Evolutionary conservation across 2,329 filamentous ascomycete genomes (phyloP).

Genomic region (Plenodomus biglobosus): DNA sequence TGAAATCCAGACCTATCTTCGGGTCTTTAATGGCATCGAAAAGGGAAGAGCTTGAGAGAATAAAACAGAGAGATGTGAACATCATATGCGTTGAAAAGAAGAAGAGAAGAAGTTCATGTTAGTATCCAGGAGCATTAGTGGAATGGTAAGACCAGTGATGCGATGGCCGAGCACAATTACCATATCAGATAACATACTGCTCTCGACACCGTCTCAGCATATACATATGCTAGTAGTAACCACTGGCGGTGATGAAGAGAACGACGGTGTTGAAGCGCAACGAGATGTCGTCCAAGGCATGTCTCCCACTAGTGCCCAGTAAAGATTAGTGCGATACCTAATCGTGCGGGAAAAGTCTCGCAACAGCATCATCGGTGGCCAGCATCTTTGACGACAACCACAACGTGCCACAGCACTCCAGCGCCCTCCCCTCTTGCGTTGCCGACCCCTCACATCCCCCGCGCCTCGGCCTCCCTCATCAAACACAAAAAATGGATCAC

Average conservation of each 20-base stretch:
- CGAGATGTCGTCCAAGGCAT: neutral
- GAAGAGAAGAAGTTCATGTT: no score
- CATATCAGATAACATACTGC: no score
- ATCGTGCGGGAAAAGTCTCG: neutral
- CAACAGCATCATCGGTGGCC: neutral
- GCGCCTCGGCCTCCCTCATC: constrained; percentile 3
- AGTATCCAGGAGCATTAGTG: no score
- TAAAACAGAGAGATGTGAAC: no score
- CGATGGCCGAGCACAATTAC: no score
- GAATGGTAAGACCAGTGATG: no score
- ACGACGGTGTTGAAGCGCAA: neutral
- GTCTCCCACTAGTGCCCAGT: neutral
- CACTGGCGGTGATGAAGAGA: neutral
- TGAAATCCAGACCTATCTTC: neutral
- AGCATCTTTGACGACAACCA: neutral
- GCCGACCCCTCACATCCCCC: constrained; percentile 15
- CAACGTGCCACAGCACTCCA: neutral
- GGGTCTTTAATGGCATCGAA: neutral
- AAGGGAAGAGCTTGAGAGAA: no score
- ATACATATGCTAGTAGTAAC: neutral
- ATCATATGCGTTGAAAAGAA: no score
- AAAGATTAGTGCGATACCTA: neutral
- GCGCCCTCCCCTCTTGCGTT: neutral
- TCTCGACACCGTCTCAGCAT: no score
- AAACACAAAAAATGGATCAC: constrained; percentile 72